Evolutionary conservation across 202 grass and related monocot species (phyloP).

Genomic region (Elaeis oleifera): DNA sequence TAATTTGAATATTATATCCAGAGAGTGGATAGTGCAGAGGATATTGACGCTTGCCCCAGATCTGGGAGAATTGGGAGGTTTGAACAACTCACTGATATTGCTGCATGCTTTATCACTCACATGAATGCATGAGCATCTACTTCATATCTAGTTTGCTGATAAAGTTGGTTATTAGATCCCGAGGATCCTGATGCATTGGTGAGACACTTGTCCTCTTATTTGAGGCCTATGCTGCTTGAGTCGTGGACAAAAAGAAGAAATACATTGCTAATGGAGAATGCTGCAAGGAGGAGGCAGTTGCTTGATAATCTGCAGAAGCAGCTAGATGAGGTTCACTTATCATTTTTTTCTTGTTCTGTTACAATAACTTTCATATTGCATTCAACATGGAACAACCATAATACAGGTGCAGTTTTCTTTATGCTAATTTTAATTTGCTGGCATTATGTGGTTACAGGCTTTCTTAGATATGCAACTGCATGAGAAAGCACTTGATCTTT

Average conservation of each 20-base stretch:
- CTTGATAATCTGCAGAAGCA: conserved; percentile 92
- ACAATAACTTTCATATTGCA: no score
- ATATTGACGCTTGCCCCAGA: conserved; percentile 65
- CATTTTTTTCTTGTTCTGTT: conserved; percentile 1
- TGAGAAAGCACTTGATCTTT: conserved; percentile 88
- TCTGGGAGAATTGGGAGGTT: conserved; percentile 76
- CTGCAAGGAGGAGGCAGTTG: conserved; percentile 68
- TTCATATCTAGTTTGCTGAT: conserved; percentile 11
- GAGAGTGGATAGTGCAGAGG: conserved; percentile 78
- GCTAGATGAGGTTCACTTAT: conserved; percentile 70
- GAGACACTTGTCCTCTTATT: conserved; percentile 54
- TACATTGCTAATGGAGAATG: conserved; percentile 76
- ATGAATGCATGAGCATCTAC: background rate
- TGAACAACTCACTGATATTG: conserved; percentile 1
- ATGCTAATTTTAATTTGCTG: conserved; percentile 20
- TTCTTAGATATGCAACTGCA: conserved; percentile 90
- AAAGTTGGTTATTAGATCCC: conserved; percentile 31
- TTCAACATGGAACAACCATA: no score
- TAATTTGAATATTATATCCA: conserved; percentile 47
- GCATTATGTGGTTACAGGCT: conserved; percentile 38
- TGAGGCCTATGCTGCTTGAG: conserved; percentile 87
- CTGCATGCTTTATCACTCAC: background rate
- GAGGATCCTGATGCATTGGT: conserved; percentile 47
- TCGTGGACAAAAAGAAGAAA: conserved; percentile 83
- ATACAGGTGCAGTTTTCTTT: background rate